phyloP scores from a whole-genome alignment of 2,329 filamentous ascomycete species.

The Pestalotiopsis sp. region DNA sequence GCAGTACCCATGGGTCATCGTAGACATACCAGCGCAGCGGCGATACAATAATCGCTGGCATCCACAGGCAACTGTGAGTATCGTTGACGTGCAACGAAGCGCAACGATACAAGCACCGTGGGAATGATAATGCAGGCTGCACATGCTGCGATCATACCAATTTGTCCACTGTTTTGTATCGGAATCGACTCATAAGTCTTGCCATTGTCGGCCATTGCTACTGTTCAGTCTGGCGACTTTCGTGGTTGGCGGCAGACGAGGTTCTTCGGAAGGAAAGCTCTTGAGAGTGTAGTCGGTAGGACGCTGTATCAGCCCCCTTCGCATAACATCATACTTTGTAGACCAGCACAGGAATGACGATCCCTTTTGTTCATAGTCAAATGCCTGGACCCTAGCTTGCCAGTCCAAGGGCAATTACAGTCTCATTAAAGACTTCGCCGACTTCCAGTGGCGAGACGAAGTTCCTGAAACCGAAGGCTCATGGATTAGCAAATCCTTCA shows the following conservation, averaged over 20 bases:
- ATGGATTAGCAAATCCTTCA: neutral
- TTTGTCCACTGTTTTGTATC: conserved; percentile 11
- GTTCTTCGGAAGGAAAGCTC: too few species aligned
- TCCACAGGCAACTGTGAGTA: conserved; percentile 1
- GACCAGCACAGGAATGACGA: neutral
- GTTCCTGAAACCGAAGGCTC: neutral
- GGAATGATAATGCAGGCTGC: conserved; percentile 7
- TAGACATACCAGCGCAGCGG: neutral
- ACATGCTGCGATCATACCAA: conserved; percentile 5
- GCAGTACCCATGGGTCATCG: too few species aligned
- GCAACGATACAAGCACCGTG: conserved; percentile 6
- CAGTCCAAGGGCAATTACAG: neutral
- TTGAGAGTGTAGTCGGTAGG: too few species aligned
- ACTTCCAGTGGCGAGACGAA: neutral
- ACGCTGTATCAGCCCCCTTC: neutral
- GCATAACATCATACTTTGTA: neutral
- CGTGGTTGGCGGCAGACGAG: too few species aligned
- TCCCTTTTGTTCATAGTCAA: neutral
- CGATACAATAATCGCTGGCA: conserved; percentile 11
- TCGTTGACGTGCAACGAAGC: conserved; percentile 10
- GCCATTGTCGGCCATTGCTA: neutral
- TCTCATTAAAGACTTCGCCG: neutral
- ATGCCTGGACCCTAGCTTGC: neutral
- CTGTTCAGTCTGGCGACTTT: neutral
- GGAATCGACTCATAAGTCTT: conserved; percentile 11